Percentiles rank a stretch among this genome's conserved stretches.
Conservation (phyloP, 2,329 filamentous ascomycete genomes). For the Zymoseptoria ardabiliae region DNA sequence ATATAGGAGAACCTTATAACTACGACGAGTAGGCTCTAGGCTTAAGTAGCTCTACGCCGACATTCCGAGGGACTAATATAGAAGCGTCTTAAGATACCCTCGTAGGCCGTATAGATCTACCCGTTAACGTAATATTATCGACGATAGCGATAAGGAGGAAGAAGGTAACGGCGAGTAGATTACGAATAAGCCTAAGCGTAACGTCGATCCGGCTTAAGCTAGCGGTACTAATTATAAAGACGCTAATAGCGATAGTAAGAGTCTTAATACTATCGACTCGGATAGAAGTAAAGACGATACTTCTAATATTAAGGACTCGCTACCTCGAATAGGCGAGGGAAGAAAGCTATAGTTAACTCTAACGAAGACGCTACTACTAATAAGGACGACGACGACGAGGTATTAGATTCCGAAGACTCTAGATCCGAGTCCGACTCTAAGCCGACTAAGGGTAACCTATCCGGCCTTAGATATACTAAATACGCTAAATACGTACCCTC, state of each 20-base stretch:
- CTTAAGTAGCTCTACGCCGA: too few species aligned
- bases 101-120: too few species aligned
- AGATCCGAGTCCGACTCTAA: conserved; percentile 33
- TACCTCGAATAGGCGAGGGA: conserved; percentile 15
- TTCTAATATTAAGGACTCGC: conserved; percentile 38
- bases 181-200: conserved; percentile 60
- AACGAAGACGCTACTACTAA: conserved; percentile 31
- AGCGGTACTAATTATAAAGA: conserved; percentile 85
- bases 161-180: conserved; percentile 66
- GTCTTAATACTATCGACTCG: conserved; percentile 65
- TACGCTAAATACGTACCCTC: conserved; percentile 56
- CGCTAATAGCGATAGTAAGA: conserved; percentile 78
- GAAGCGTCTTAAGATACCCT: too few species aligned
- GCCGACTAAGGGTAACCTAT: conserved; percentile 27
- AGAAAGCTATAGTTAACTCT: conserved; percentile 29
- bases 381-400: conserved; percentile 36
- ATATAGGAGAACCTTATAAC: too few species aligned
- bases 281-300: conserved; percentile 49
- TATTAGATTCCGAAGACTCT: conserved; percentile 31
- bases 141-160: conserved; percentile 53
- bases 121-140: too few species aligned
- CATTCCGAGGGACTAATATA: too few species aligned
- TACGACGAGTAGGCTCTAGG: too few species aligned
- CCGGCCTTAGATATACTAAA: conserved; percentile 16
- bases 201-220: conserved; percentile 50